Conservation (phyloP, 257 asterid species). For the Fraxinus quadrangulata region DNA sequence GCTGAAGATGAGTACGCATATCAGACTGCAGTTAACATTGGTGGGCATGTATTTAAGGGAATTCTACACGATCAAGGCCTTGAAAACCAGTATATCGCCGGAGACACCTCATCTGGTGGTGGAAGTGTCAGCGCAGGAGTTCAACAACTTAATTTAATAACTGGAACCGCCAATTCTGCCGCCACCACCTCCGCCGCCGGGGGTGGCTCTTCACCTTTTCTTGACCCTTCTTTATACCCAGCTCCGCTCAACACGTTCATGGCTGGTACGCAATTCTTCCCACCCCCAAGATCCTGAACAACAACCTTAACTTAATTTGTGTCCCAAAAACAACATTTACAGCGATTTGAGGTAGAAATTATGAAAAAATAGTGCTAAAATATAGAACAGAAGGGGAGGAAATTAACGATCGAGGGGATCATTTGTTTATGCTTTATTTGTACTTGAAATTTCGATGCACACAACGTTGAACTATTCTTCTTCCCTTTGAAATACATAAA, state of each 20-base stretch:
- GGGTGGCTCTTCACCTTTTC: slow-evolving; percentile 39
- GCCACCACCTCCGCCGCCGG: slow-evolving; percentile 33
- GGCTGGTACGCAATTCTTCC: slow-evolving; percentile 98
- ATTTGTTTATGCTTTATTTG: neutral
- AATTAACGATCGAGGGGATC: neutral
- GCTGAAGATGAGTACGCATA: slow-evolving; percentile 78
- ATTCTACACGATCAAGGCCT: slow-evolving; percentile 86
- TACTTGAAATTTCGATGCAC: neutral
- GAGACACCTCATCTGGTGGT: slow-evolving; percentile 75
- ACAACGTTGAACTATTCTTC: neutral
- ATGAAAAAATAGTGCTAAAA: neutral
- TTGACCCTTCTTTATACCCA: slow-evolving; percentile 59
- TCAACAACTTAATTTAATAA: slow-evolving; percentile 58
- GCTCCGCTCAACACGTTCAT: slow-evolving; percentile 73
- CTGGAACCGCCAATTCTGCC: slow-evolving; percentile 45
- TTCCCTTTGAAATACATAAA: slow-evolving; percentile 4
- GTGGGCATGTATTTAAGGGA: slow-evolving; percentile 91
- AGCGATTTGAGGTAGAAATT: neutral
- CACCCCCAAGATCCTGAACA: slow-evolving; percentile 78
- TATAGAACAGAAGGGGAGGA: neutral
- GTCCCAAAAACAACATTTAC: neutral
- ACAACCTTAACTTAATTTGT: slow-evolving; percentile 16
- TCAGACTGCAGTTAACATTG: slow-evolving; percentile 88
- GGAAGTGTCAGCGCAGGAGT: slow-evolving; percentile 69
- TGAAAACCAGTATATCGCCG: slow-evolving; percentile 67